Evolutionary conservation across 345 rosid genomes (phyloP), one percentile per base, ranked within the genome.

Genomic region (Citrus hindsii): DNA sequence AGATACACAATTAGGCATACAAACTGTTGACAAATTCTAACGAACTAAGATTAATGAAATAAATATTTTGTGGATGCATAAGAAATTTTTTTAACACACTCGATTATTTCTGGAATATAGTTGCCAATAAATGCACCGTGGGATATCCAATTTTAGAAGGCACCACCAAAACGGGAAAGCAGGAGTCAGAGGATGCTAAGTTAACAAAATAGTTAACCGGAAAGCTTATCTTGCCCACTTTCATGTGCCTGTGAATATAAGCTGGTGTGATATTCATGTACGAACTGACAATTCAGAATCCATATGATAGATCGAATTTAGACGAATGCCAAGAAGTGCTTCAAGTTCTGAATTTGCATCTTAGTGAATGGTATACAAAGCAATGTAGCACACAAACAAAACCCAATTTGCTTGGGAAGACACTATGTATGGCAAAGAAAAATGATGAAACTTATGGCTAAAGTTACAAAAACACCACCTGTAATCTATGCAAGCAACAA

Each of bases 401-500:
- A 46, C 51, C 51, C 51, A 46, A 46, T 46, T 46, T 46, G 51
- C 51, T 71, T 9, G 3, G 21, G 24, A 70, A 75, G 69, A 58
- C 40, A 69, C 58, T 16, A 42, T 24, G 27, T 48, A 55, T 3
- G 14, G 4, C 3, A 42, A 42, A 42, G 22, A 77, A 38, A 27
- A 42, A 42, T 12, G 75, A 38, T 22, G 67, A 59, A 9, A 27
- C 63, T 42, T 59, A 40, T 35, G 27, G 76, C 56, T 51, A 24
- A 75, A 75, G 56, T 48, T 8, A 38, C 74, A 56, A 70, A 66
- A 9, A 16, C 56, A 2, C 76, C 79, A 94, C 99, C 99, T 90
- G 93, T 96, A 96, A 80, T 94, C 99, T 84, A 92, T 92, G 86
- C 99, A 96, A 48, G 99, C 99, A 28, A 96, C 99, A 42, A 94